Base-by-base conservation (phyloP, 2,329 filamentous ascomycete genomes). In the Sclerotinia borealis region DNA sequence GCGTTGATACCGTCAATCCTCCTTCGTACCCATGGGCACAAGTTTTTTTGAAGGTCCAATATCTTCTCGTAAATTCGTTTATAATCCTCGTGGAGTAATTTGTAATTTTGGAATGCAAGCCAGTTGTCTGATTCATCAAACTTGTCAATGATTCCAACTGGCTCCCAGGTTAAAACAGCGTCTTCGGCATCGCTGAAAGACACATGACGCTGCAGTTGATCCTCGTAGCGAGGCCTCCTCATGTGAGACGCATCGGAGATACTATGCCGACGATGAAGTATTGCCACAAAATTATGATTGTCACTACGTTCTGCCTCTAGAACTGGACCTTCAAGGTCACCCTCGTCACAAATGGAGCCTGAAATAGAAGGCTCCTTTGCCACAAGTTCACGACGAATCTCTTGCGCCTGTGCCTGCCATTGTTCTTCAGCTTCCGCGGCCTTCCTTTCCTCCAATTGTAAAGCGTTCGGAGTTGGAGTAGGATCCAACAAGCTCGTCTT, bases 121-220 rank as follows among this genome's bases (percentile, higher is more conserved):
- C 69, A 73, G 2, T 74, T 70, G 52, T 74, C 70, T 22, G 52
- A 45, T 8, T 70, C 68, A 13, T 70, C 72, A 13, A 70, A 75
- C 36, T 76, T 74, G 4, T 71, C 66, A 2, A 81, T 65, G 61
- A 78, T 76, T 4, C 79, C 74, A 31, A 88, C 75, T 54, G 84
- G 81, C 6, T 83, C 78, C 89, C 89, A 92, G 19, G 77, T 79
- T 1, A 92, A 77, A 9, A 93, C 77, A n/a, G 86, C 89, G 65
- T 92, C 88, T 75, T 91, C 89, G 1, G 88, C 90, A 50, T 88
- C 82, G 64, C 87, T 86, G 73, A 93, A 93, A 4, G 89, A 92
- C 67, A 93, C 80, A 49, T 89, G 84, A 1, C 89, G 85, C 1
- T 89, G 85, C 83, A 87, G 91, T 63, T 83, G 84, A 34, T 80